Evolutionary conservation across 1,284 basidiomycete genomes (phyloP).

Genomic region (Irpex sp.): DNA sequence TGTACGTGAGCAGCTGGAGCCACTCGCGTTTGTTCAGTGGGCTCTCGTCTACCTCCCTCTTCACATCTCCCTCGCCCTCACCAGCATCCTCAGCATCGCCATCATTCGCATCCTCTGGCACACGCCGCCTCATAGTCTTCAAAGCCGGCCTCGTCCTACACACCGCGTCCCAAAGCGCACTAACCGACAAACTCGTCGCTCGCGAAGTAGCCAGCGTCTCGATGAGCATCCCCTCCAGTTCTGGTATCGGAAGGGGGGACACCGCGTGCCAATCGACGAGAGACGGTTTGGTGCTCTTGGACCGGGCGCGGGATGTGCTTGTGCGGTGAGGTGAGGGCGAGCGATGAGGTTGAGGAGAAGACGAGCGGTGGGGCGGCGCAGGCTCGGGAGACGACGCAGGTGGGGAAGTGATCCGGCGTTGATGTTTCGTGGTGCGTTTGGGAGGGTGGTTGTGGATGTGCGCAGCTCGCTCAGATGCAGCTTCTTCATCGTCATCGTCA

Average conservation of each 20-base stretch:
- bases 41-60: constrained; percentile 10
- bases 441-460: not conserved
- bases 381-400: not conserved
- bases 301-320: not conserved
- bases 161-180: constrained; percentile 46
- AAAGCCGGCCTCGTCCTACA: constrained; percentile 50
- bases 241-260: constrained; percentile 20
- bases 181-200: constrained; percentile 57
- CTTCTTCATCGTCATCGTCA: not conserved
- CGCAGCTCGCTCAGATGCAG: not conserved
- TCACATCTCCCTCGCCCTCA: not conserved
- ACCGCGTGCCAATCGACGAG: constrained; percentile 5
- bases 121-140: constrained; percentile 7
- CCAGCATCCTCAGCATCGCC: not conserved
- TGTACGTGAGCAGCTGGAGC: constrained; percentile 39
- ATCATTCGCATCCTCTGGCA: constrained; percentile 2
- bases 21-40: constrained; percentile 36
- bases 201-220: constrained; percentile 69
- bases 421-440: not conserved
- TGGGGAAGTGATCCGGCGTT: not conserved
- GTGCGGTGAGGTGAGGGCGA: not conserved
- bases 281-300: not conserved
- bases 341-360: not conserved
- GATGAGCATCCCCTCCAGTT: constrained; percentile 53
- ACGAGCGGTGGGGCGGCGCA: no score